Percentiles rank a stretch among this genome's conserved stretches.
phyloP scores from a whole-genome alignment of 352 stramenopile genomes.

The Pythium dissotocum region DNA sequence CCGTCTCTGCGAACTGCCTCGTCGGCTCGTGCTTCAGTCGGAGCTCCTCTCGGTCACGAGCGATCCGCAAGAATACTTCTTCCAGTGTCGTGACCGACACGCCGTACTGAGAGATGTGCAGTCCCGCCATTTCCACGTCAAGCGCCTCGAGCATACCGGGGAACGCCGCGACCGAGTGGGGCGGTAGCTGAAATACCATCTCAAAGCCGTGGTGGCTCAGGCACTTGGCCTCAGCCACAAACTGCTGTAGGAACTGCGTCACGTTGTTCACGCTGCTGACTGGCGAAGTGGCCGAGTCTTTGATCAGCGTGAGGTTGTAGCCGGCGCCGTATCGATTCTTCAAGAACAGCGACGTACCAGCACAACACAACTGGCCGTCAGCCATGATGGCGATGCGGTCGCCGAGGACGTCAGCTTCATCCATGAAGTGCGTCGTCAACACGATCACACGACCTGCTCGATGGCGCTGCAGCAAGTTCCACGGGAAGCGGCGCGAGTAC shows the following conservation, averaged over 20 bases:
- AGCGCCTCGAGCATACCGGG: slow-evolving; percentile 89
- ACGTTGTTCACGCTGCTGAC: slow-evolving; percentile 10
- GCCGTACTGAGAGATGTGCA: slow-evolving; percentile 91
- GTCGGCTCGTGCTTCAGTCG: background rate
- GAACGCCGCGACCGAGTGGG: slow-evolving; percentile 63
- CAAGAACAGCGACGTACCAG: slow-evolving; percentile 89
- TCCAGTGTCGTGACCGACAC: slow-evolving; percentile 98
- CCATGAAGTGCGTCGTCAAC: slow-evolving; percentile 95
- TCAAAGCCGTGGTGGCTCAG: slow-evolving; percentile 94
- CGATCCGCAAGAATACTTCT: slow-evolving; percentile 95
- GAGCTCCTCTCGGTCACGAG: slow-evolving; percentile 83
- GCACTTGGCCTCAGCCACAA: slow-evolving; percentile 68
- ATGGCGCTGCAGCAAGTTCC: slow-evolving; percentile 64
- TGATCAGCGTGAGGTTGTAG: slow-evolving; percentile 84
- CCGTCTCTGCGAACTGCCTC: too few species aligned
- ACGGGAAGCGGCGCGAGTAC: slow-evolving; percentile 92
- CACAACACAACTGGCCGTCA: slow-evolving; percentile 85
- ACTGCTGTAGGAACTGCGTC: slow-evolving; percentile 41
- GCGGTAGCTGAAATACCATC: slow-evolving; percentile 94
- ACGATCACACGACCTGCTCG: slow-evolving; percentile 65
- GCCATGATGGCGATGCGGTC: slow-evolving; percentile 88
- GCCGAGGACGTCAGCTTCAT: slow-evolving; percentile 84
- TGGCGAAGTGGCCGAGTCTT: slow-evolving; percentile 6
- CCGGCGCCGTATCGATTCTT: slow-evolving; percentile 94
- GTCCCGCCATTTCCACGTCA: slow-evolving; percentile 37